These are phyloP conservation scores for Microdochium trichocladiopsis DNA, from an alignment of 2,329 filamentous ascomycete species.

Conservation along the genomic window DNA sequence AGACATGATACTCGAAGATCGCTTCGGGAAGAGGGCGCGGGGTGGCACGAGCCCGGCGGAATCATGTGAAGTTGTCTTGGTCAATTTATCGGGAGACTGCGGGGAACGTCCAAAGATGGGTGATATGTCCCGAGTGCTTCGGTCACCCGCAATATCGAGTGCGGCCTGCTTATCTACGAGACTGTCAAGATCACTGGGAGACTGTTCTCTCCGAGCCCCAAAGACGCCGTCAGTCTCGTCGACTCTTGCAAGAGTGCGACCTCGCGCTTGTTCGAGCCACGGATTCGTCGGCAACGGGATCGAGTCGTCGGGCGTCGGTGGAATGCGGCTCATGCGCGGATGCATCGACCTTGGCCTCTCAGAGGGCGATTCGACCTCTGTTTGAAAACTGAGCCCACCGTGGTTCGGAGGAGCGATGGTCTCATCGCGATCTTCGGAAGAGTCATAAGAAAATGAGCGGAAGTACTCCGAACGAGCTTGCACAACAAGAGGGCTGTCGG, in stretches of 20 bases:
- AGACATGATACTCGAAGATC: slow-evolving; percentile 55
- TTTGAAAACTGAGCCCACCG: slow-evolving; percentile 40
- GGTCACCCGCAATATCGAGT: slow-evolving; percentile 21
- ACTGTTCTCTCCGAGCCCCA: slow-evolving; percentile 50
- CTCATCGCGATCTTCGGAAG: slow-evolving; percentile 39
- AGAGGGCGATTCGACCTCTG: slow-evolving; percentile 46
- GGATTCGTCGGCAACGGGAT: slow-evolving; percentile 38
- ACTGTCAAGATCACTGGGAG: slow-evolving; percentile 44
- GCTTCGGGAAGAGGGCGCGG: slow-evolving; percentile 38
- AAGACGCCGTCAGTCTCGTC: slow-evolving; percentile 36
- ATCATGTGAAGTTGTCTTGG: slow-evolving; percentile 38
- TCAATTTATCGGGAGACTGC: slow-evolving; percentile 36
- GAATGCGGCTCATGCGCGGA: slow-evolving; percentile 62
- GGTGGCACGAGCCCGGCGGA: slow-evolving; percentile 45
- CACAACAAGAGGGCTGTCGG: slow-evolving; percentile 70
- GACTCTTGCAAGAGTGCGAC: slow-evolving; percentile 29
- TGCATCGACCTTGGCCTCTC: slow-evolving; percentile 67
- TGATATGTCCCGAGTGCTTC: slow-evolving; percentile 25
- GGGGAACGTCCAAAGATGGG: slow-evolving; percentile 22
- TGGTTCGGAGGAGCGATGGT: slow-evolving; percentile 19
- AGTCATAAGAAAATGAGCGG: slow-evolving; percentile 63
- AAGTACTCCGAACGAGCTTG: slow-evolving; percentile 77
- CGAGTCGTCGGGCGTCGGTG: slow-evolving; percentile 39
- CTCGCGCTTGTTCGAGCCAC: slow-evolving; percentile 30
- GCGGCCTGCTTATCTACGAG: slow-evolving; percentile 9